These are phyloP conservation scores for Ophiostoma populinum DNA, from an alignment of 2,329 filamentous ascomycete genomes.

Conservation along the genomic window DNA sequence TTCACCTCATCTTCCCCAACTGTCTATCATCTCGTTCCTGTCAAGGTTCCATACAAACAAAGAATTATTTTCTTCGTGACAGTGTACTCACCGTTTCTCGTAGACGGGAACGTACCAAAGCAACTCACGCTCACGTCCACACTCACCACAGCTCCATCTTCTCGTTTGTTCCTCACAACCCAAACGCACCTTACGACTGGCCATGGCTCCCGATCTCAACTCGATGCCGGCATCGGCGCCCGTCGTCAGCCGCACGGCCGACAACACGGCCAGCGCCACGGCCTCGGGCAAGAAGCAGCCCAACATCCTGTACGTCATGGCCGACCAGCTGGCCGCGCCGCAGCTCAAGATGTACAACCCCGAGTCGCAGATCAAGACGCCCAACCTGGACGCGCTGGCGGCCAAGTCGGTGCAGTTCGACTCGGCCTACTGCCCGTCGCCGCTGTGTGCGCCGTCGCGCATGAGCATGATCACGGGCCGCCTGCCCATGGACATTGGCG, in stretches of 20 bases:
- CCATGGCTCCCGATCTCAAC: conserved; percentile 60
- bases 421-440: conserved; percentile 86
- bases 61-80: conserved; percentile 8
- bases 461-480: conserved; percentile 92
- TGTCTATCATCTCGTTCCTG: not conserved
- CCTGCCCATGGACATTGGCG: conserved; percentile 77
- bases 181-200: too few species aligned
- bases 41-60: conserved; percentile 5
- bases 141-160: not conserved
- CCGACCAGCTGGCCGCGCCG: conserved; percentile 82
- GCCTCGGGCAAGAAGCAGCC: conserved; percentile 30
- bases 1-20: not conserved
- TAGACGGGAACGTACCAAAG: conserved; percentile 4
- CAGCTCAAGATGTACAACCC: conserved; percentile 84
- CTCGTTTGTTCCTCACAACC: not conserved
- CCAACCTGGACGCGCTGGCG: conserved; percentile 71
- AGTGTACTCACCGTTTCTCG: conserved; percentile 4
- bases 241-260: not conserved
- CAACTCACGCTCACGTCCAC: conserved; percentile 6
- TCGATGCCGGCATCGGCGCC: conserved; percentile 42
- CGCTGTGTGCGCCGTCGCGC: conserved; percentile 78
- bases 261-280: conserved; percentile 1
- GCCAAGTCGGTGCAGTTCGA: conserved; percentile 76
- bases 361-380: conserved; percentile 78
- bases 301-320: conserved; percentile 90